These are phyloP conservation scores for Mucor plumbeus DNA, from an alignment of 371 early-diverging fungal genomes.

Conservation along the genomic window DNA sequence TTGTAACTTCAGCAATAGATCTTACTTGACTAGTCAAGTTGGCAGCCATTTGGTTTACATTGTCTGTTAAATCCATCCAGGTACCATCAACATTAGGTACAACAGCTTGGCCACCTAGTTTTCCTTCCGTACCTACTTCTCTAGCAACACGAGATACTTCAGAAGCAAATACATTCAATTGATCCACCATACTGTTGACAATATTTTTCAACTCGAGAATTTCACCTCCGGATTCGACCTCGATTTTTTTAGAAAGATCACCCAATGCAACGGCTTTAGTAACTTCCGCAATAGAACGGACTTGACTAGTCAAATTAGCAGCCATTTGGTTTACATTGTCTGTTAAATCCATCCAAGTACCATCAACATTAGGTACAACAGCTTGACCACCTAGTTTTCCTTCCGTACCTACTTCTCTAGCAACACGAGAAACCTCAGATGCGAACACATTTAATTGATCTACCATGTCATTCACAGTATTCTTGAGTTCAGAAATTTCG, in stretches of 20 bases:
- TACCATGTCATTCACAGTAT: conserved; percentile 42
- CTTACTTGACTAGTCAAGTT: conserved; percentile 64
- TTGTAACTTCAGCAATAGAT: conserved; percentile 41
- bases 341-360: conserved; percentile 53
- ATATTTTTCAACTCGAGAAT: conserved; percentile 39
- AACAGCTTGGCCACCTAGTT: conserved; percentile 56
- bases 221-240: conserved; percentile 40
- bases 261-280: conserved; percentile 39
- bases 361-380: conserved; percentile 42
- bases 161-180: conserved; percentile 41
- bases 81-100: conserved; percentile 45
- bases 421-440: conserved; percentile 54
- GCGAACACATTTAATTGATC: conserved; percentile 45
- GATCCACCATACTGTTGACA: conserved; percentile 49
- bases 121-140: conserved; percentile 53
- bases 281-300: conserved; percentile 50
- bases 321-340: conserved; percentile 57
- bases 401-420: conserved; percentile 45
- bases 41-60: conserved; percentile 55
- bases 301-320: conserved; percentile 59
- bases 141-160: conserved; percentile 58
- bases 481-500: conserved; percentile 38
- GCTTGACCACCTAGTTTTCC: conserved; percentile 57
- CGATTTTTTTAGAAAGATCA: conserved; percentile 42
- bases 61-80: conserved; percentile 55